Evolutionary conservation across 306 rosid species (phyloP).

Genomic region (Prosopis cineraria): DNA sequence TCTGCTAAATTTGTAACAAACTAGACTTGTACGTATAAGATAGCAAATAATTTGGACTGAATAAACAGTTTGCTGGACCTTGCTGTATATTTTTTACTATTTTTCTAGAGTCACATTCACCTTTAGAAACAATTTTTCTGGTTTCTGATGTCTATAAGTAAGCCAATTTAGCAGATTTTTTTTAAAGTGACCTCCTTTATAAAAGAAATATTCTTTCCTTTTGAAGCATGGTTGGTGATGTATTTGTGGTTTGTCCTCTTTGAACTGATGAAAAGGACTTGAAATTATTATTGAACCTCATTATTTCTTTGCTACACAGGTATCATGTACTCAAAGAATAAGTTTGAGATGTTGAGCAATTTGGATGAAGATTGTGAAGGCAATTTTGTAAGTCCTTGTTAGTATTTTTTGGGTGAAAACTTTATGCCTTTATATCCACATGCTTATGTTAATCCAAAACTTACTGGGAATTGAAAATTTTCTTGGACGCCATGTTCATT

Average conservation of each 20-base stretch:
- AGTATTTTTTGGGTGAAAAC: too few species aligned
- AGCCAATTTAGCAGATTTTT: neutral
- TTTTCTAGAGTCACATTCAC: conserved; percentile 10
- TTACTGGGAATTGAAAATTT: neutral
- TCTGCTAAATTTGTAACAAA: neutral
- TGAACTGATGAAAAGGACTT: conserved; percentile 26
- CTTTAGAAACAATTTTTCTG: neutral
- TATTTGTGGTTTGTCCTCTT: conserved; percentile 15
- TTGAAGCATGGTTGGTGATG: conserved; percentile 8
- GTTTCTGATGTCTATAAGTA: conserved; percentile 3
- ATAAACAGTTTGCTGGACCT: neutral
- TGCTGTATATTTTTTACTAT: conserved; percentile 10
- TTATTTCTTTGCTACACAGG: conserved; percentile 46
- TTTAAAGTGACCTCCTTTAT: conserved; percentile 16
- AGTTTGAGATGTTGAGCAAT: conserved; percentile 60
- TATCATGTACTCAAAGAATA: conserved; percentile 56
- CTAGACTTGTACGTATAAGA: neutral
- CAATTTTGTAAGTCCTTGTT: conserved; percentile 66
- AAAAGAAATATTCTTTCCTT: conserved; percentile 23
- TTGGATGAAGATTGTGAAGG: conserved; percentile 62
- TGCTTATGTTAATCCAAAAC: neutral
- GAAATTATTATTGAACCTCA: conserved; percentile 27
- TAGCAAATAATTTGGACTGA: neutral
- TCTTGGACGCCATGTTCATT: neutral
- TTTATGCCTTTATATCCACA: neutral